Conservation (phyloP, 257 asterid species). For the Salvia splendens region DNA sequence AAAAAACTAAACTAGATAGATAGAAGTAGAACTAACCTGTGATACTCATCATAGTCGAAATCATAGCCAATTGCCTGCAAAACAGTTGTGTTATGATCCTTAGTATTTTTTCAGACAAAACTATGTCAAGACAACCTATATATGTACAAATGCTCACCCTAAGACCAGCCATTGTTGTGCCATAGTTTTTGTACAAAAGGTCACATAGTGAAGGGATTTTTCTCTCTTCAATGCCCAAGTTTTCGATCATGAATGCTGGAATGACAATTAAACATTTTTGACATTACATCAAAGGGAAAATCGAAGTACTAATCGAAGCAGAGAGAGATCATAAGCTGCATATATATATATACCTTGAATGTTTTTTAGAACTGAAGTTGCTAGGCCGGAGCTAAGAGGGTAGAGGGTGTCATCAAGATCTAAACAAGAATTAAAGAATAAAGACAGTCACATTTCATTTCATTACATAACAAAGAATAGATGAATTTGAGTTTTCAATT, state of each 20-base stretch:
- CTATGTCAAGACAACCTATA: background rate
- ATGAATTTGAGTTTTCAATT: slow-evolving; percentile 7
- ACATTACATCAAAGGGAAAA: background rate
- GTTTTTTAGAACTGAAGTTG: slow-evolving; percentile 59
- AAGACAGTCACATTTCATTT: background rate
- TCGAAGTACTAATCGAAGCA: background rate
- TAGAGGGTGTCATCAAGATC: slow-evolving; percentile 94
- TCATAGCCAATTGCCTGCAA: slow-evolving; percentile 91
- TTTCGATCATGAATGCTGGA: slow-evolving; percentile 71
- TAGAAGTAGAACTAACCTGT: no score
- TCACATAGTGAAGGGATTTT: slow-evolving; percentile 58
- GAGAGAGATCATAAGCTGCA: background rate
- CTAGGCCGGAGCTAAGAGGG: slow-evolving; percentile 78
- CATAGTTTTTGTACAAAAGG: slow-evolving; percentile 77
- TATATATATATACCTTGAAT: slow-evolving; percentile 56
- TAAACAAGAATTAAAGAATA: slow-evolving; percentile 25
- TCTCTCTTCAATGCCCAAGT: slow-evolving; percentile 64
- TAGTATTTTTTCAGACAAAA: background rate
- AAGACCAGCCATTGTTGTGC: slow-evolving; percentile 98
- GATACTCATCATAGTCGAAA: slow-evolving; percentile 86
- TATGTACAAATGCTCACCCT: slow-evolving; percentile 46
- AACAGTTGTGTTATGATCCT: slow-evolving; percentile 1
- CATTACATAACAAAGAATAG: background rate
- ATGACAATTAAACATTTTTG: background rate
- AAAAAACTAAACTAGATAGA: no score